Evolutionary conservation across 2,329 filamentous ascomycete species (phyloP).

Genomic region (Neofusicoccum laricinum): DNA sequence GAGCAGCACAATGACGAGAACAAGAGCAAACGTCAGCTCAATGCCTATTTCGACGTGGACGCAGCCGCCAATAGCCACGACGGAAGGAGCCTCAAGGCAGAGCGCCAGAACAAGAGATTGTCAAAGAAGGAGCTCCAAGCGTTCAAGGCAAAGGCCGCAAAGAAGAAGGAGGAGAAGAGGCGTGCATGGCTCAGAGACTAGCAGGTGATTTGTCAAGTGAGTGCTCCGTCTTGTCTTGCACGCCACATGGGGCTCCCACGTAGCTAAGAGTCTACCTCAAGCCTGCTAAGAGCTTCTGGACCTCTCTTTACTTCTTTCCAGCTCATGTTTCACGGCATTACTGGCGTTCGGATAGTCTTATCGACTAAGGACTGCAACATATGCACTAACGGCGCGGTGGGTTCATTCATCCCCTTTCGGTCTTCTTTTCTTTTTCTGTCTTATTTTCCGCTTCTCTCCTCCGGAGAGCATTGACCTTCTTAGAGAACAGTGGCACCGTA

Average conservation of each 20-base stretch:
- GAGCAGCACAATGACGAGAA: slow-evolving; percentile 83
- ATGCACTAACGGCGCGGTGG: slow-evolving; percentile 1
- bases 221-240: not conserved
- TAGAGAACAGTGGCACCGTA: slow-evolving; percentile 12
- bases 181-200: slow-evolving; percentile 86
- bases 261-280: not conserved
- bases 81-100: slow-evolving; percentile 85
- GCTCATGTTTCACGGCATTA: not conserved
- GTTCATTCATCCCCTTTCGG: slow-evolving; percentile 2
- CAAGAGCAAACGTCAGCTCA: slow-evolving; percentile 85
- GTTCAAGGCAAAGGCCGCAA: slow-evolving; percentile 85
- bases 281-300: not conserved
- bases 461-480: slow-evolving; percentile 8
- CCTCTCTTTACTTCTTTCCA: not conserved
- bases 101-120: slow-evolving; percentile 80
- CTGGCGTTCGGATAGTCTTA: not conserved
- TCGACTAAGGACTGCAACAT: not conserved
- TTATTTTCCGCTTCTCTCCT: not conserved
- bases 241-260: not conserved
- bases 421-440: not conserved
- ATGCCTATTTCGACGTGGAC: slow-evolving; percentile 93
- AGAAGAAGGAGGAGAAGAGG: slow-evolving; percentile 91
- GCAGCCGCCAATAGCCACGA: slow-evolving; percentile 88
- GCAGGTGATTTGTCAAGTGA: slow-evolving; percentile 26
- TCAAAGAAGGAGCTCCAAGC: slow-evolving; percentile 83